Base-by-base conservation (phyloP, 169 alveolate genomes). In the Fabrea salina region DNA sequence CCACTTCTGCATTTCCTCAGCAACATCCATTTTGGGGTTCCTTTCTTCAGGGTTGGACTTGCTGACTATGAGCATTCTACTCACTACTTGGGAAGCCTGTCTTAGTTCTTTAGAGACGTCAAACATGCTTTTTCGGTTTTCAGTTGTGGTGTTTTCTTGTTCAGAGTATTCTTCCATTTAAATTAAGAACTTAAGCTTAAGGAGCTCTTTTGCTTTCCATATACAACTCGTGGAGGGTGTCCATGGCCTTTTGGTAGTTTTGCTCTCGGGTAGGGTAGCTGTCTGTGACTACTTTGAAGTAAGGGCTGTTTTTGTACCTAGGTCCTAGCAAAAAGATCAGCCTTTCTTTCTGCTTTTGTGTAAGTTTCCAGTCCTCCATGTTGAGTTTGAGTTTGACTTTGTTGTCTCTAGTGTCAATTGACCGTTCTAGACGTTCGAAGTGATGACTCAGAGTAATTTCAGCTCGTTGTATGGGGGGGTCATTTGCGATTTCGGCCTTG, bases 131-230 rank as follows among this genome's bases (percentile, higher is more conserved):
- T 43, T 13, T 11, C 64, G 64, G 30, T 40, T 44, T 44, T 44
- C 53, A n/a, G n/a, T n/a, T n/a, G n/a, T n/a, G n/a, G n/a, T n/a
- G n/a, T n/a, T n/a, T n/a, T n/a, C n/a, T n/a, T n/a, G n/a, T n/a
- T n/a, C n/a, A n/a, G n/a, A n/a, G n/a, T n/a, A n/a, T n/a, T n/a
- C n/a, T n/a, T n/a, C n/a, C n/a, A n/a, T n/a, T n/a, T 8, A 61
- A 61, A 32, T 61, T 25, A 32, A 27, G 16, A 32, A 1, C 25
- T 61, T 8, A 11, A 61, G 16, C 30, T 43, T 44, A 67, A 37
- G 89, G 89, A n/a, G 89, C 89, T 74, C 89, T 71, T 47, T 58
- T 58, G 19, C 77, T 30, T 40, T 84, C 89, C 57, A 40, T 35
- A 53, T 41, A 84, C 5, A 84, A 13, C 56, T 84, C 89, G 30